Percentiles rank a stretch among this genome's conserved stretches.
phyloP scores from a whole-genome alignment of 192 early-diverging fungal species.

The Spizellomyces sp. region DNA sequence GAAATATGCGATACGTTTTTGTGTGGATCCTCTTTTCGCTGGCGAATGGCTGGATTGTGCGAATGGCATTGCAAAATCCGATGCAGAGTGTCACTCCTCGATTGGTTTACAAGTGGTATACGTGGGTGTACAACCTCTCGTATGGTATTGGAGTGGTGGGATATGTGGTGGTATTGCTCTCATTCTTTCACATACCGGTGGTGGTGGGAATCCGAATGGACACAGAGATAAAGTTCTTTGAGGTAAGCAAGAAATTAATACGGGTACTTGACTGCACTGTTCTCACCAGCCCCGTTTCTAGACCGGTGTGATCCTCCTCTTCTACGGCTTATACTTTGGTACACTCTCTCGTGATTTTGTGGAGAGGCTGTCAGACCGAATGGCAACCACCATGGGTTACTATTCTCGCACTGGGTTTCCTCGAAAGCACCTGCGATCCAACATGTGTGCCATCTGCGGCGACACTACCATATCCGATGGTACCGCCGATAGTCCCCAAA shows the following conservation, averaged over 20 bases:
- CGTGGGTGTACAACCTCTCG: constrained; percentile 41
- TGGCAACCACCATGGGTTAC: constrained; percentile 53
- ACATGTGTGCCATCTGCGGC: constrained; percentile 58
- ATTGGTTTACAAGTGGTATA: constrained; percentile 55
- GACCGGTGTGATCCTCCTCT: constrained; percentile 48
- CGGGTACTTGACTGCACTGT: not conserved
- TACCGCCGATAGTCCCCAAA: constrained; percentile 1
- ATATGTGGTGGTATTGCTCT: constrained; percentile 39
- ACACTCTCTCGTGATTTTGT: constrained; percentile 55
- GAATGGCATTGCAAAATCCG: constrained; percentile 42
- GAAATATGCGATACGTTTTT: constrained; percentile 44
- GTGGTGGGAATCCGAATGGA: constrained; percentile 41
- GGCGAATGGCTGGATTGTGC: constrained; percentile 43
- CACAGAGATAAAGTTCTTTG: constrained; percentile 44
- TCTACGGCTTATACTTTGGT: constrained; percentile 58
- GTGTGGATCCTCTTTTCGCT: constrained; percentile 47
- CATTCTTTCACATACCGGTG: constrained; percentile 51
- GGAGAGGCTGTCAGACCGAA: constrained; percentile 52
- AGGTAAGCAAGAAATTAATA: constrained; percentile 20
- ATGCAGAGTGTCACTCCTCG: constrained; percentile 48
- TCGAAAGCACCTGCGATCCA: constrained; percentile 47
- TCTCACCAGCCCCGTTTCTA: not conserved
- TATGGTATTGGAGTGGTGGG: constrained; percentile 46
- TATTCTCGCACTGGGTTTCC: constrained; percentile 50
- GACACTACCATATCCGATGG: constrained; percentile 31